Conservation (phyloP, 495 filamentous ascomycete genomes). For the Neurospora pannonica region DNA sequence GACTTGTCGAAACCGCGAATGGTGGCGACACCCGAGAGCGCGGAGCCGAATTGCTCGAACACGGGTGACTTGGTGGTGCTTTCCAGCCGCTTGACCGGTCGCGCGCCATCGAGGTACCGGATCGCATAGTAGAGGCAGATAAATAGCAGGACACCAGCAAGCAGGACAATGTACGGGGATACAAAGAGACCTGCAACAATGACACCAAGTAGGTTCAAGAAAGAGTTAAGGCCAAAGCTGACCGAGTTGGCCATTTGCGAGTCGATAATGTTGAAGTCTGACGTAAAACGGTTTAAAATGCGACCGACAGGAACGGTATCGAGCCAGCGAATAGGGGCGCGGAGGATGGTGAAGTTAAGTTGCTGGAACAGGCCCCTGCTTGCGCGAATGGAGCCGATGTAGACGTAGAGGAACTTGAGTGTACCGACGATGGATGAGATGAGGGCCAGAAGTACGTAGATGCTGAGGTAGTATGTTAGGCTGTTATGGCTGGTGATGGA, state of each 20-base stretch:
- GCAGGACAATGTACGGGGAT: slow-evolving; percentile 51
- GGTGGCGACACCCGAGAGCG: slow-evolving; percentile 61
- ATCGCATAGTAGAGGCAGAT: slow-evolving; percentile 49
- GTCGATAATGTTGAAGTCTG: slow-evolving; percentile 67
- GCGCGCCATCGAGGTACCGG: slow-evolving; percentile 56
- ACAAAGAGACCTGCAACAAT: slow-evolving; percentile 53
- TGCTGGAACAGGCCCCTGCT: slow-evolving; percentile 56
- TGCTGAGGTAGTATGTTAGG: slow-evolving; percentile 53
- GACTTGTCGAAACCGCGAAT: slow-evolving; percentile 65
- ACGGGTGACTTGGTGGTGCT: slow-evolving; percentile 64
- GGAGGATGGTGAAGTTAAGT: slow-evolving; percentile 55
- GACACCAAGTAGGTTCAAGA: slow-evolving; percentile 47
- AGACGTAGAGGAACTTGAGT: slow-evolving; percentile 48
- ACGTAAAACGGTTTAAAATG: slow-evolving; percentile 70
- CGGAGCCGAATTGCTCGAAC: slow-evolving; percentile 65
- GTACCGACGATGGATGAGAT: slow-evolving; percentile 46
- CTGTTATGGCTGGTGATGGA: slow-evolving; percentile 13
- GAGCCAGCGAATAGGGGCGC: slow-evolving; percentile 64
- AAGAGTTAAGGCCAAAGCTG: slow-evolving; percentile 42
- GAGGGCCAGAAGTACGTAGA: slow-evolving; percentile 57
- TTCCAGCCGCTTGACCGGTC: slow-evolving; percentile 69
- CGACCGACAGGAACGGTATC: slow-evolving; percentile 74
- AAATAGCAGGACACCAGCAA: slow-evolving; percentile 43
- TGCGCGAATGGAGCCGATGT: slow-evolving; percentile 49
- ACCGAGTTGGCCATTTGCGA: slow-evolving; percentile 52